These are phyloP conservation scores for Penicillium sp. DNA, from an alignment of 2,329 filamentous ascomycete genomes.

Conservation along the genomic window DNA sequence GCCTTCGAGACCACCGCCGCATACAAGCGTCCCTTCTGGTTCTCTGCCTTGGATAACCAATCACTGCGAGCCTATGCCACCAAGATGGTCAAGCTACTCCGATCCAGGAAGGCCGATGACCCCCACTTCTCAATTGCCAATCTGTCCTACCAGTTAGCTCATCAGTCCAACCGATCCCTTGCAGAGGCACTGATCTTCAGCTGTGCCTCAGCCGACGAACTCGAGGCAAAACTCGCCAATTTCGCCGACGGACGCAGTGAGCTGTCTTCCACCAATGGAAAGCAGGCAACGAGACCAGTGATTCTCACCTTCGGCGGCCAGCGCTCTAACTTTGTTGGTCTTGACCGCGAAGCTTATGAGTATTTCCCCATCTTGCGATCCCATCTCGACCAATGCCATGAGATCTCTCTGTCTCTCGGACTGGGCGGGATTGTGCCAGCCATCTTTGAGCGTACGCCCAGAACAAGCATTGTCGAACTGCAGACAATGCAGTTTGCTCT, in stretches of 20 bases:
- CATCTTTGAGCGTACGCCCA: slow-evolving; percentile 26
- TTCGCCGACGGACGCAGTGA: background rate
- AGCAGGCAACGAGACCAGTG: slow-evolving; percentile 19
- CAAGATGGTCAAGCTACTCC: background rate
- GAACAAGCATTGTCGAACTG: slow-evolving; percentile 24
- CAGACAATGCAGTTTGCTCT: slow-evolving; percentile 38
- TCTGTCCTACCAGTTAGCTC: slow-evolving; percentile 32
- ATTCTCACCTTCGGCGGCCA: slow-evolving; percentile 45
- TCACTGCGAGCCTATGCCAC: background rate
- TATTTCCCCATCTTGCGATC: slow-evolving; percentile 26
- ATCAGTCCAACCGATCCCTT: slow-evolving; percentile 4
- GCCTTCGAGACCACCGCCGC: background rate
- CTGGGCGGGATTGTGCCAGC: slow-evolving; percentile 33
- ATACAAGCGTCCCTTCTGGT: background rate
- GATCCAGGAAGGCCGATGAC: background rate
- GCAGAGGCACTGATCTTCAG: slow-evolving; percentile 25
- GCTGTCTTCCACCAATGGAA: background rate
- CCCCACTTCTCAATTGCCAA: slow-evolving; percentile 22
- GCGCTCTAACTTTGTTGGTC: slow-evolving; percentile 25
- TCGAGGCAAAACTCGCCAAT: slow-evolving; percentile 6
- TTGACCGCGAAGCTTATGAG: slow-evolving; percentile 31
- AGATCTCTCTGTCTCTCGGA: slow-evolving; percentile 26
- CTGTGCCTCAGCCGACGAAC: slow-evolving; percentile 24
- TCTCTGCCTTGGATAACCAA: background rate
- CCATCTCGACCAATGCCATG: slow-evolving; percentile 38